phyloP scores from a whole-genome alignment of 768 basidiomycete species.

The Tulasnella sp. region DNA sequence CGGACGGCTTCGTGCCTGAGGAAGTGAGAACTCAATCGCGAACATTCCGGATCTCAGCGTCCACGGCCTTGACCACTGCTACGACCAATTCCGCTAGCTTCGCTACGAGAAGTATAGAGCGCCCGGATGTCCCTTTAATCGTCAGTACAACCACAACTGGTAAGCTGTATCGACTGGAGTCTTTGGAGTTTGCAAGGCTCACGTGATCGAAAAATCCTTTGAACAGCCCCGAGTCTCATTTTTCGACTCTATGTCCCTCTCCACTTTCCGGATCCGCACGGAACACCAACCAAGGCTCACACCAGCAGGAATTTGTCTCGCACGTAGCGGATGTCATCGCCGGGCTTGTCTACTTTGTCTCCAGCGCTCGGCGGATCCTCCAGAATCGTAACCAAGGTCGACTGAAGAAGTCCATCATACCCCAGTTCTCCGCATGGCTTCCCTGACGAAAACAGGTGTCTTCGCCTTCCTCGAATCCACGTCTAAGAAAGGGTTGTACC shows the following conservation, averaged over 20 bases:
- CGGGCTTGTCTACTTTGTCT: too few species aligned
- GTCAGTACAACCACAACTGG: constrained; percentile 28
- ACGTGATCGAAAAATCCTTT: neutral
- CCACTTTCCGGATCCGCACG: constrained; percentile 35
- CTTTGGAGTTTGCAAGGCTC: neutral
- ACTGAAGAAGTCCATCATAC: neutral
- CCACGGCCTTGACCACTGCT: constrained; percentile 30
- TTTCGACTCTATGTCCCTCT: constrained; percentile 38
- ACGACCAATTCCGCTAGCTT: constrained; percentile 34
- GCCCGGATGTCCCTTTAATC: constrained; percentile 38
- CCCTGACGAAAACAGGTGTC: constrained; percentile 24
- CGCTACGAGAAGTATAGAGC: constrained; percentile 37
- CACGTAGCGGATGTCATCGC: constrained; percentile 27
- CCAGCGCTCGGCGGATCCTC: too few species aligned
- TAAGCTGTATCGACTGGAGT: neutral
- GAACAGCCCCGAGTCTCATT: constrained; percentile 35
- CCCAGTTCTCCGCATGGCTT: constrained; percentile 5
- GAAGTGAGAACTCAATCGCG: constrained; percentile 26
- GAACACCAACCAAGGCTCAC: constrained; percentile 34
- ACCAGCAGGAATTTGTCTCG: constrained; percentile 37
- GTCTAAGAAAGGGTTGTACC: constrained; percentile 36
- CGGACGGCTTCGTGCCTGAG: constrained; percentile 36
- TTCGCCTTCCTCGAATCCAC: constrained; percentile 36
- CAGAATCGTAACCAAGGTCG: too few species aligned
- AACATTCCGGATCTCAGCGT: constrained; percentile 35